Evolutionary conservation across 108 stramenopile genomes (phyloP).

Genomic region (Parietichytrium sp.): DNA sequence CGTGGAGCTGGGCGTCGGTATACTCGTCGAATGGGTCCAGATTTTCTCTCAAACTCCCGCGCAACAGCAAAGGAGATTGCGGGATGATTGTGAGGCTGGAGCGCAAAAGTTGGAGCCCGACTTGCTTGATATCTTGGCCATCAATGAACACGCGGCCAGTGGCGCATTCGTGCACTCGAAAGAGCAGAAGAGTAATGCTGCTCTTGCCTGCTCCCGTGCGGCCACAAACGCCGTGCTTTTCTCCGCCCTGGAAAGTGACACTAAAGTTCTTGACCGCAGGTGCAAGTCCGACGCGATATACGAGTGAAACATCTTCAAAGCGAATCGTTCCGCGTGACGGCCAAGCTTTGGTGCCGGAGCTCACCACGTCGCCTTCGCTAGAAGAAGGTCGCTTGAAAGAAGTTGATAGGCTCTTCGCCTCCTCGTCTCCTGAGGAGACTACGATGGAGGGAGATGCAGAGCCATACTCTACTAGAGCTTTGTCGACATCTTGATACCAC

Average conservation of each 20-base stretch:
- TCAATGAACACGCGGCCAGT: slow-evolving; percentile 83
- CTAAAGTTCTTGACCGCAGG: slow-evolving; percentile 78
- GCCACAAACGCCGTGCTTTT: slow-evolving; percentile 86
- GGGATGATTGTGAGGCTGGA: slow-evolving; percentile 90
- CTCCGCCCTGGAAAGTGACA: slow-evolving; percentile 72
- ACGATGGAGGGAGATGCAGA: neutral
- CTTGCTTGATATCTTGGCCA: slow-evolving; percentile 74
- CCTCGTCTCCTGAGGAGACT: too few relatives aligned
- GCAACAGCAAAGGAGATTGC: slow-evolving; percentile 94
- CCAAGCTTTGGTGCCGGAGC: slow-evolving; percentile 57
- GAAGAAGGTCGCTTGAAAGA: too few relatives aligned
- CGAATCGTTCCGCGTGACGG: slow-evolving; percentile 75
- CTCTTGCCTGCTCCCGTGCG: slow-evolving; percentile 90
- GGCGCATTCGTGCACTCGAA: slow-evolving; percentile 84
- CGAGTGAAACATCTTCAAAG: slow-evolving; percentile 70
- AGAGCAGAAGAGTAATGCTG: slow-evolving; percentile 75
- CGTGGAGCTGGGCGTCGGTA: slow-evolving; percentile 78
- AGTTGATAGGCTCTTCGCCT: too few relatives aligned
- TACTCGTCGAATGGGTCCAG: slow-evolving; percentile 85
- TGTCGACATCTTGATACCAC: neutral
- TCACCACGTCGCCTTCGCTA: neutral
- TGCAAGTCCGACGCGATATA: slow-evolving; percentile 80
- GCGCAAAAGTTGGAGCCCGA: slow-evolving; percentile 80
- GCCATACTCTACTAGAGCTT: neutral
- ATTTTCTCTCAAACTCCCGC: slow-evolving; percentile 88